A percentile compares a stretch with the other conserved stretches of the same genome.
phyloP scores from a whole-genome alignment of 768 basidiomycete species.

The Gyrodon lividus region DNA sequence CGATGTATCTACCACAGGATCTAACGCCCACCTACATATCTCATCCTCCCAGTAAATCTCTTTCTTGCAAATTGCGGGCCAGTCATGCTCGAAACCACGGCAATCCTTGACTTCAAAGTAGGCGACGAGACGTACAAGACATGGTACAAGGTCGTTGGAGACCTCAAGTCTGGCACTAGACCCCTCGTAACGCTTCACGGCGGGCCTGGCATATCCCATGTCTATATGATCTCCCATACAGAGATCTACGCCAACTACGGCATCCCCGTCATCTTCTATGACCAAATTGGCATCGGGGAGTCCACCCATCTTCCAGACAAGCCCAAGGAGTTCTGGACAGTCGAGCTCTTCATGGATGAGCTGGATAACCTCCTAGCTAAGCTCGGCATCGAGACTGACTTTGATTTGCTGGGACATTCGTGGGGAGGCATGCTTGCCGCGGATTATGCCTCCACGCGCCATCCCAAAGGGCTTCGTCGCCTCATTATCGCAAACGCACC shows the following conservation, averaged over 20 bases:
- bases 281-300: conserved; percentile 47
- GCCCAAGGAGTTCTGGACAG: conserved; percentile 40
- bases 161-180: conserved; percentile 28
- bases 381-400: conserved; percentile 40
- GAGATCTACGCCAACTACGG: conserved; percentile 31
- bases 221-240: conserved; percentile 39
- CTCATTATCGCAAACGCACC: conserved; percentile 35
- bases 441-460: conserved; percentile 38
- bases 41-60: too few relatives aligned
- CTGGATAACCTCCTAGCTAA: conserved; percentile 47
- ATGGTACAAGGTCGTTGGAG: conserved; percentile 45
- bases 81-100: conserved; percentile 24
- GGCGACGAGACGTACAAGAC: conserved; percentile 35
- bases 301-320: conserved; percentile 45
- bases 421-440: conserved; percentile 57
- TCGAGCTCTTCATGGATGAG: conserved; percentile 53
- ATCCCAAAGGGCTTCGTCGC: conserved; percentile 40
- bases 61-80: too few relatives aligned
- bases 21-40: too few relatives aligned
- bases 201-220: conserved; percentile 43
- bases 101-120: conserved; percentile 19
- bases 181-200: conserved; percentile 49
- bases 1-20: too few relatives aligned
- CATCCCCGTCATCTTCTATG: conserved; percentile 49
- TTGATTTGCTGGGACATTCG: conserved; percentile 52